Base-by-base conservation (phyloP, 208 protist species). In the Crithidia expoeki region DNA sequence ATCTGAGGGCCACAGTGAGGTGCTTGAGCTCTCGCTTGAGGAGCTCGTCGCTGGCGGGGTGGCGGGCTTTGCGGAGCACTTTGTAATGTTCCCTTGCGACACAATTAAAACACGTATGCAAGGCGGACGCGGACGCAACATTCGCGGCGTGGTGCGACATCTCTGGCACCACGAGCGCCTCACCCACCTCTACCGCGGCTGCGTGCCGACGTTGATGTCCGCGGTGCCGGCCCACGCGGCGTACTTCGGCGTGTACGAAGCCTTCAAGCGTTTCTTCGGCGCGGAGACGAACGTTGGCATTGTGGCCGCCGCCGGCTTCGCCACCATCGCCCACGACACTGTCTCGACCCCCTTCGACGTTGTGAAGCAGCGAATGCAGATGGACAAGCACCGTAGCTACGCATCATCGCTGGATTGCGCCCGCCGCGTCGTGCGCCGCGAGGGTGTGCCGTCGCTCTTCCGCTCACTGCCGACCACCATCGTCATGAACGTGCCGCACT, bases 281-380 rank as follows among this genome's bases (percentile, higher is more conserved):
- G 83, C 80, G 14, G 36, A 88, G 34, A 72, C 71, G 19, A 84
- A 79, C 44, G 7, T 83, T 14, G 60, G 60, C 16, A 92, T 93
- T 47, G 81, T 76, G 0, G 42, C 76, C 4, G 67, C 88, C 30
- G 90, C 88, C 9, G 76, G 79, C 38, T 76, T 68, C 25, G 94
- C 94, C 19, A 95, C 93, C 6, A 59, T 90, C 9, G 83, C 89
- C 3, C 96, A 98, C 76, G 96, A 98, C 73, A 76, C 77, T 21
- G 89, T 98, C 25, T 90, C 93, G 32, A 97, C 90, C 10, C 96
- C 96, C 6, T 97, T 98, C 69, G 96, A 98, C 68, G 94, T 97
- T 10, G 76, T 98, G 11, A 98, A 98, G 77, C 96, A 98, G 76
- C 86, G 93, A 6, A 95, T 98, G 92, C 93, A 98, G 65, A 90